Evolutionary conservation across 1,284 basidiomycete species (phyloP), one percentile per base, ranked within the genome.

Genomic region (Moesziomyces globuligerus): DNA sequence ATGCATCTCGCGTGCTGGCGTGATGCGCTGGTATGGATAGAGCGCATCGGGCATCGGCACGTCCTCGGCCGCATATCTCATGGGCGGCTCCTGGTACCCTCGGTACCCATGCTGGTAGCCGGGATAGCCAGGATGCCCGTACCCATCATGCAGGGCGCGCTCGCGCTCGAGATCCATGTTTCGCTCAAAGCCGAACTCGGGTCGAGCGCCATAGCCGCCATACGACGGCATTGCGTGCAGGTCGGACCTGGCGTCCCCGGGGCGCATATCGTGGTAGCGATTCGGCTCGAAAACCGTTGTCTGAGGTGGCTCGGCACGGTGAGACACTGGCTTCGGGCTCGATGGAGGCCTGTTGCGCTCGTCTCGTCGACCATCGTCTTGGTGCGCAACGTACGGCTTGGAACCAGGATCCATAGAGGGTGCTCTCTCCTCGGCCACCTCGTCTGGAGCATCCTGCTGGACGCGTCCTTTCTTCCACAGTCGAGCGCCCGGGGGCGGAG

Each of bases 381-480:
- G 32, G 15, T 34, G 32, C 15, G n/a, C n/a, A n/a, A n/a, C n/a
- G n/a, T n/a, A n/a, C n/a, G 29, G 15, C 29, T 29, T 29, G 29
- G 29, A 29, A 29, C 32, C 32, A 17, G 32, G 15, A 34, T 34
- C 32, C 15, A n/a, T 17, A n/a, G 3, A 15, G 10, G 32, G 40
- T 18, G 25, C 18, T 32, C 10, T 18, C n/a, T 26, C 58, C 5
- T 44, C 52, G 10, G 13, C 11, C 36, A 18, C 23, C 26, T 53
- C 57, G 17, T 21, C 46, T 8, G 47, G 37, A 9, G 39, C n/a
- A 37, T 70, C 67, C 24, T 55, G 56, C 46, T 70, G 67, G 3
- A 70, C 67, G 7, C 56, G 42, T 4, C 68, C 68, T 21, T 66
- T 60, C 56, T 71, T 71, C 68, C 68, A 71, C 24, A 66, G 39